Percentiles rank a stretch among this genome's conserved stretches.
phyloP scores from a whole-genome alignment of 1,284 basidiomycete genomes.

The Ceratobasidium sp. region DNA sequence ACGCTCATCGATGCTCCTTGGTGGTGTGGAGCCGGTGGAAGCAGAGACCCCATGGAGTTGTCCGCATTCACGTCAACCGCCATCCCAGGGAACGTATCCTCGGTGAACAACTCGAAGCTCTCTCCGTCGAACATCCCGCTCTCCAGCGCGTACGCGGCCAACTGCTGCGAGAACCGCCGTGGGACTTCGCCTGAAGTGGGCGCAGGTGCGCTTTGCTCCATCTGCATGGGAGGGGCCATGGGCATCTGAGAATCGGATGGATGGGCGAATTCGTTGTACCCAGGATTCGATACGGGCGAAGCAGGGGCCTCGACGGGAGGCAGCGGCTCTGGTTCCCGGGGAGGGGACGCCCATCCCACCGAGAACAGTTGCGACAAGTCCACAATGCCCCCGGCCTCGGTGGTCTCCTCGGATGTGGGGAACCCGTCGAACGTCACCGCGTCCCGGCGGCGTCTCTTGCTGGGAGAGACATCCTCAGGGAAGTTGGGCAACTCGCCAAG shows the following conservation, averaged over 20 bases:
- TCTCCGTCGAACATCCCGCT: slow-evolving; percentile 33
- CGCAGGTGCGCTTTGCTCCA: background rate
- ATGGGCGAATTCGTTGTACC: slow-evolving; percentile 25
- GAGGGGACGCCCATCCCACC: slow-evolving; percentile 33
- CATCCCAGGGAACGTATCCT: slow-evolving; percentile 32
- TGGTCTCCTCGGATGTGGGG: background rate
- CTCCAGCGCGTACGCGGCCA: slow-evolving; percentile 32
- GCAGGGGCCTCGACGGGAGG: background rate
- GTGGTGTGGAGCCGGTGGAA: background rate
- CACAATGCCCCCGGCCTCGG: slow-evolving; percentile 5
- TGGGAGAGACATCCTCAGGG: slow-evolving; percentile 7
- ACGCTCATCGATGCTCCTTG: slow-evolving; percentile 14
- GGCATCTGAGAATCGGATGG: background rate
- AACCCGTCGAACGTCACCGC: slow-evolving; percentile 34
- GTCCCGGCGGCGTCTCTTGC: slow-evolving; percentile 36
- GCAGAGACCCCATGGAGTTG: slow-evolving; percentile 4
- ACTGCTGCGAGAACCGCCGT: slow-evolving; percentile 31
- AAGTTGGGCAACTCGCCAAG: background rate
- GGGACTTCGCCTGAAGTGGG: slow-evolving; percentile 8
- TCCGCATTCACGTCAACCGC: slow-evolving; percentile 22
- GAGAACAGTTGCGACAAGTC: slow-evolving; percentile 31
- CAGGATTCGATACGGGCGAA: slow-evolving; percentile 9
- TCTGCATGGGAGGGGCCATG: background rate
- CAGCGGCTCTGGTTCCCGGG: background rate
- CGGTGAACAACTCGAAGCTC: slow-evolving; percentile 24